A percentile compares a stretch with the other conserved stretches of the same genome.
Evolutionary conservation across 441 rosid genomes (phyloP).

Genomic region (Erysimum pusillum): DNA sequence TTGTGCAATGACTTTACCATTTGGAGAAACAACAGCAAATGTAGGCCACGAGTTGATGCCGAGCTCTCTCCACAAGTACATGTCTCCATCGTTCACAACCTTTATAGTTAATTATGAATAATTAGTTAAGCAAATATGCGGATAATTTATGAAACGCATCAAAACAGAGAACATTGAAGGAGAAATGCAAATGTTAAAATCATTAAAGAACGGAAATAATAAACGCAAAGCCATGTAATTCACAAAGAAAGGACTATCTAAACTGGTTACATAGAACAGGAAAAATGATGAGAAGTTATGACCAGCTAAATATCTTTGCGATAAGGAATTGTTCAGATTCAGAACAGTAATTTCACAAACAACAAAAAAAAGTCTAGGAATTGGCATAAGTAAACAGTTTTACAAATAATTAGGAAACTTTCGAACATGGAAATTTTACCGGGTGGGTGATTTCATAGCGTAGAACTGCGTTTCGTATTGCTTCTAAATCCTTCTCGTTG

Average conservation of each 20-base stretch:
- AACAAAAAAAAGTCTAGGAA: neutral
- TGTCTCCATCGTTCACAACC: conserved; percentile 98
- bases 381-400: conserved; percentile 1
- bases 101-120: conserved; percentile 45
- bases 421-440: conserved; percentile 54
- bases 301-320: neutral
- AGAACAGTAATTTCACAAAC: neutral
- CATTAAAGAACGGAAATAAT: neutral
- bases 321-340: neutral
- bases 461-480: conserved; percentile 89
- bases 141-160: neutral
- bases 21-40: conserved; percentile 88
- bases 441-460: conserved; percentile 92
- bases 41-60: conserved; percentile 99
- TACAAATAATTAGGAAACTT: neutral
- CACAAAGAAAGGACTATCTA: neutral
- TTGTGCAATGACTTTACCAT: conserved; percentile 85
- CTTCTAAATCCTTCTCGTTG: conserved; percentile 95
- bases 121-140: neutral
- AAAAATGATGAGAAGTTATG: neutral
- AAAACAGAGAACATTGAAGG: neutral
- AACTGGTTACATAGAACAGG: neutral
- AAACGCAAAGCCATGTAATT: neutral
- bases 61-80: conserved; percentile 90
- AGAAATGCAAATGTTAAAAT: neutral